Percentiles rank a stretch among this genome's conserved stretches.
Evolutionary conservation across 495 filamentous ascomycete genomes (phyloP).

Genomic region (Tuber aestivum): DNA sequence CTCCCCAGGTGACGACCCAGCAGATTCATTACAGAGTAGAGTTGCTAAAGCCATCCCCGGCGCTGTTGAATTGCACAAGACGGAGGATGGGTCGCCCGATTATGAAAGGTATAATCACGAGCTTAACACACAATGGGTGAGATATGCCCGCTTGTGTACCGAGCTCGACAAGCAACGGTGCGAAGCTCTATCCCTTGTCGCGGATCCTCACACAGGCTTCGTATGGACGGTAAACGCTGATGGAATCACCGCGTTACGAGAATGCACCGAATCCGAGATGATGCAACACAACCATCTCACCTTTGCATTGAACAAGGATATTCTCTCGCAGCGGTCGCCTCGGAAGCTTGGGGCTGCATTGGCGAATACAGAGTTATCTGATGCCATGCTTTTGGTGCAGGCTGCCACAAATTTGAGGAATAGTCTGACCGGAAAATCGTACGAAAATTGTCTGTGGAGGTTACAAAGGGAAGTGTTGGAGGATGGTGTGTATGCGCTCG

Average conservation of each 20-base stretch:
- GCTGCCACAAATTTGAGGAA: conserved; percentile 36
- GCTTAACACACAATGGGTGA: conserved; percentile 77
- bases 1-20: conserved; percentile 22
- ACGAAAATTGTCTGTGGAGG: conserved; percentile 35
- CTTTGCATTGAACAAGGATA: conserved; percentile 24
- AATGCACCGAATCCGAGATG: conserved; percentile 70
- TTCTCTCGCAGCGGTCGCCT: conserved; percentile 31
- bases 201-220: conserved; percentile 63
- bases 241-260: conserved; percentile 66
- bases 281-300: conserved; percentile 53
- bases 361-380: conserved; percentile 21
- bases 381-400: conserved; percentile 35
- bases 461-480: conserved; percentile 36
- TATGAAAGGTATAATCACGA: conserved; percentile 63
- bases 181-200: conserved; percentile 68
- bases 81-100: conserved; percentile 57
- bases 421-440: conserved; percentile 23
- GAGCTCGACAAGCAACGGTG: conserved; percentile 81
- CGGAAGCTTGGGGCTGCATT: conserved; percentile 27
- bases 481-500: conserved; percentile 33
- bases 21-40: conserved; percentile 33
- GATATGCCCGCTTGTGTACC: conserved; percentile 74
- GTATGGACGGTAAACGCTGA: conserved; percentile 80
- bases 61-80: conserved; percentile 36
- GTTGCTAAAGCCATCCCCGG: conserved; percentile 34